phyloP scores from a whole-genome alignment of 805 yeast genomes.

The Pichia deserticola region DNA sequence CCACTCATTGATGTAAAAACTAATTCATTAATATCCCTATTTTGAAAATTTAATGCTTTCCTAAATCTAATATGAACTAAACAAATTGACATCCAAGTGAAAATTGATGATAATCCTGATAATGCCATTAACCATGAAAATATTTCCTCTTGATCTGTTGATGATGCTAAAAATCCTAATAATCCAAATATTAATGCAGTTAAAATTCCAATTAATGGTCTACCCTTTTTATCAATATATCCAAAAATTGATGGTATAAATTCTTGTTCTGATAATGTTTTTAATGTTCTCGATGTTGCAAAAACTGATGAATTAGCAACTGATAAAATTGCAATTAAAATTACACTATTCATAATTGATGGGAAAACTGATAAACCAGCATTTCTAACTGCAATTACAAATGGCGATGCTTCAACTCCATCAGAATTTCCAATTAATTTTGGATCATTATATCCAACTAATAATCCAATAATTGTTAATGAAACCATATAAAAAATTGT shows the following conservation, averaged over 20 bases:
- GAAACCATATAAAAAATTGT: slow-evolving; percentile 46
- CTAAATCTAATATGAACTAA: slow-evolving; percentile 59
- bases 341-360: slow-evolving; percentile 59
- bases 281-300: slow-evolving; percentile 58
- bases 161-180: slow-evolving; percentile 53
- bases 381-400: slow-evolving; percentile 50
- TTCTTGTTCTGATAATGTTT: slow-evolving; percentile 57
- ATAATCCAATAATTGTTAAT: slow-evolving; percentile 42
- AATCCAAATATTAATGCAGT: slow-evolving; percentile 44
- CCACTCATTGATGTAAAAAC: slow-evolving; percentile 59
- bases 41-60: slow-evolving; percentile 51
- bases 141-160: slow-evolving; percentile 42
- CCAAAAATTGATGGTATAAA: slow-evolving; percentile 50
- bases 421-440: slow-evolving; percentile 40
- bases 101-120: slow-evolving; percentile 62
- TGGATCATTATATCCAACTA: slow-evolving; percentile 48
- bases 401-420: slow-evolving; percentile 60
- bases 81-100: slow-evolving; percentile 66
- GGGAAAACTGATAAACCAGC: slow-evolving; percentile 56
- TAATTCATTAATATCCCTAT: slow-evolving; percentile 54
- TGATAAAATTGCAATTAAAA: slow-evolving; percentile 56
- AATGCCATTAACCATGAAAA: slow-evolving; percentile 66
- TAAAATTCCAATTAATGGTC: slow-evolving; percentile 59
- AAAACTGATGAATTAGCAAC: slow-evolving; percentile 66
- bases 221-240: slow-evolving; percentile 61